Evolutionary conservation across 2,329 filamentous ascomycete species (phyloP).

Genomic region (Fusarium albidum): DNA sequence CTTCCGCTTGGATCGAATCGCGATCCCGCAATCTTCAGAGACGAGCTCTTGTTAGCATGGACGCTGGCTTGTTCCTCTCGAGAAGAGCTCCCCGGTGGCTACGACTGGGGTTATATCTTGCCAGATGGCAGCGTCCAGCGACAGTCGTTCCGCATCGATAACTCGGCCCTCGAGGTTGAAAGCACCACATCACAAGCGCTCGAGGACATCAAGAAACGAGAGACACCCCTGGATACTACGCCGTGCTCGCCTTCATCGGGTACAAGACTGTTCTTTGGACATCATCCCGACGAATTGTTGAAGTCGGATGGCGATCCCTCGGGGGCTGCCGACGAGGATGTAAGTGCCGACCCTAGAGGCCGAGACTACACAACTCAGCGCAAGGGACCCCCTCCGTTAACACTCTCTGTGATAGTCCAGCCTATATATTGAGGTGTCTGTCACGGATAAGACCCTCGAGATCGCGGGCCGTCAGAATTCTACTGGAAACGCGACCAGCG

Average conservation of each 20-base stretch:
- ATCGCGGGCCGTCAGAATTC: slow-evolving; percentile 16
- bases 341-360: slow-evolving; percentile 8
- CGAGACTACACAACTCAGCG: background rate
- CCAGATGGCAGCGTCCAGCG: slow-evolving; percentile 20
- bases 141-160: slow-evolving; percentile 20
- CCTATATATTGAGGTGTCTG: slow-evolving; percentile 22
- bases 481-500: slow-evolving; percentile 6
- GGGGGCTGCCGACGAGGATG: slow-evolving; percentile 9
- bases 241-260: slow-evolving; percentile 7
- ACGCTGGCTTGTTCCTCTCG: slow-evolving; percentile 16
- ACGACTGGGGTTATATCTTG: slow-evolving; percentile 26
- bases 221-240: background rate
- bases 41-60: slow-evolving; percentile 24
- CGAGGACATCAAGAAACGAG: slow-evolving; percentile 16
- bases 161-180: slow-evolving; percentile 11
- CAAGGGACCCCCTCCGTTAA: slow-evolving; percentile 5
- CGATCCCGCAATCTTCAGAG: slow-evolving; percentile 14
- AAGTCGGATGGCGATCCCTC: background rate
- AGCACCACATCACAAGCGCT: slow-evolving; percentile 24
- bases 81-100: slow-evolving; percentile 5
- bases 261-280: slow-evolving; percentile 18
- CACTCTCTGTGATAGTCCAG: slow-evolving; percentile 8
- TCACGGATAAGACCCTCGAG: slow-evolving; percentile 23
- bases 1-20: slow-evolving; percentile 12
- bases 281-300: slow-evolving; percentile 3